These are phyloP conservation scores for Thuidium tamariscinum DNA, from an alignment of 225 moss, liverwort and hornwort species.

Conservation along the genomic window DNA sequence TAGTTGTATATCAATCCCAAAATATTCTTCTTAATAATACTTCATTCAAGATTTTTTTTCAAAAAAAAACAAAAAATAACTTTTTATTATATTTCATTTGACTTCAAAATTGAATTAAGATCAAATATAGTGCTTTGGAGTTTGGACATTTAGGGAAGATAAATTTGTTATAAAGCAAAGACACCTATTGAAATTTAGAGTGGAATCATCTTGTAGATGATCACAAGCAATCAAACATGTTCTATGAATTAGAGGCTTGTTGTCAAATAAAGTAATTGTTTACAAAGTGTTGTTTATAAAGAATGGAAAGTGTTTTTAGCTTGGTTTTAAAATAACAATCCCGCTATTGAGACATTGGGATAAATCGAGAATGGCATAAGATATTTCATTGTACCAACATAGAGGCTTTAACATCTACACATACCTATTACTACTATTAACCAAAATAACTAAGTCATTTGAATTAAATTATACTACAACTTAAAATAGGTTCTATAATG, in stretches of 20 bases:
- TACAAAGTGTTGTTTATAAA: background rate
- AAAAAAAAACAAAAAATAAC: too few species aligned
- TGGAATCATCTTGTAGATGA: too few species aligned
- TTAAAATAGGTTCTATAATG: background rate
- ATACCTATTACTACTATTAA: background rate
- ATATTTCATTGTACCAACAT: background rate
- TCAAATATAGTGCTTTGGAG: too few species aligned
- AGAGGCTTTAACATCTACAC: background rate
- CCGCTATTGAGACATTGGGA: accelerated
- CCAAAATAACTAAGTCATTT: background rate
- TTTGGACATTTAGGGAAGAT: too few species aligned
- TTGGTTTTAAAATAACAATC: background rate
- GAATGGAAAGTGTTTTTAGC: background rate
- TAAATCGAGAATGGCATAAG: background rate
- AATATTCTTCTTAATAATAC: too few species aligned
- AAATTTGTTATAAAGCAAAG: too few species aligned
- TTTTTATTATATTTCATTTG: too few species aligned
- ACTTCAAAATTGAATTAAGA: too few species aligned
- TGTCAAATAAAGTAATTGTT: background rate
- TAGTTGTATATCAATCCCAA: too few species aligned
- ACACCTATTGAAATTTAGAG: background rate
- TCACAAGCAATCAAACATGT: background rate
- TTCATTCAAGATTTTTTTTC: too few species aligned
- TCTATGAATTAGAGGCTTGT: background rate
- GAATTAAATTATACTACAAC: background rate